Evolutionary conservation across 768 basidiomycete genomes (phyloP).

Genomic region (Boletellus sp.): DNA sequence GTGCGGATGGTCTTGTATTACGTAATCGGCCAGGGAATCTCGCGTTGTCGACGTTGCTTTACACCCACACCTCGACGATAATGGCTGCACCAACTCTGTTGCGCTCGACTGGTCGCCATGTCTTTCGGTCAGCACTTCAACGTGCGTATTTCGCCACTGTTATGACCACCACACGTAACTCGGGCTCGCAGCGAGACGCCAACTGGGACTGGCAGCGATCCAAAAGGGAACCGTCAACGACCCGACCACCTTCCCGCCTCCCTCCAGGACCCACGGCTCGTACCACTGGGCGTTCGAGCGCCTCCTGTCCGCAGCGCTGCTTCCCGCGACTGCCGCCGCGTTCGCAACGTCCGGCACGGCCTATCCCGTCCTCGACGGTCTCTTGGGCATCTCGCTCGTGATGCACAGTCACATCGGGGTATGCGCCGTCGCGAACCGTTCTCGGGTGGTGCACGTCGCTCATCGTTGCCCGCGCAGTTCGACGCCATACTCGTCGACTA

Average conservation of each 20-base stretch:
- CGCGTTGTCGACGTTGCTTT: too few relatives aligned
- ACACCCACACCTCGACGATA: slow-evolving; percentile 14
- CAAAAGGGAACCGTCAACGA: slow-evolving; percentile 94
- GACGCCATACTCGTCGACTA: slow-evolving; percentile 83
- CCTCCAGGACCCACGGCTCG: slow-evolving; percentile 80
- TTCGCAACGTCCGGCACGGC: slow-evolving; percentile 69
- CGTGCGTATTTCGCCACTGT: slow-evolving; percentile 13
- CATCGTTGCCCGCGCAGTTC: slow-evolving; percentile 46
- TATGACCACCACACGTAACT: neutral
- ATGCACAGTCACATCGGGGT: slow-evolving; percentile 95
- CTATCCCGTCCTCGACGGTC: slow-evolving; percentile 85
- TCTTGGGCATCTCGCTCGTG: slow-evolving; percentile 82
- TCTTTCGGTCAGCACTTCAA: slow-evolving; percentile 42
- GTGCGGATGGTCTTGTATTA: too few relatives aligned
- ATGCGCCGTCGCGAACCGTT: slow-evolving; percentile 26
- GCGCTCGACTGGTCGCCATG: slow-evolving; percentile 43
- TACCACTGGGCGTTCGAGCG: slow-evolving; percentile 95
- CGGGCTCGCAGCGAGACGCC: slow-evolving; percentile 37
- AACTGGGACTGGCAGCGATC: slow-evolving; percentile 56
- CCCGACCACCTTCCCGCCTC: slow-evolving; percentile 82
- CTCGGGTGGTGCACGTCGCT: neutral
- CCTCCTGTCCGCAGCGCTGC: slow-evolving; percentile 78
- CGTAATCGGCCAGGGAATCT: too few relatives aligned
- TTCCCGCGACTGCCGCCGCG: slow-evolving; percentile 85
- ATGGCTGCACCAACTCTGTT: slow-evolving; percentile 52